Base-by-base conservation (phyloP, 1,284 basidiomycete species). In the Puccinia coronata region DNA sequence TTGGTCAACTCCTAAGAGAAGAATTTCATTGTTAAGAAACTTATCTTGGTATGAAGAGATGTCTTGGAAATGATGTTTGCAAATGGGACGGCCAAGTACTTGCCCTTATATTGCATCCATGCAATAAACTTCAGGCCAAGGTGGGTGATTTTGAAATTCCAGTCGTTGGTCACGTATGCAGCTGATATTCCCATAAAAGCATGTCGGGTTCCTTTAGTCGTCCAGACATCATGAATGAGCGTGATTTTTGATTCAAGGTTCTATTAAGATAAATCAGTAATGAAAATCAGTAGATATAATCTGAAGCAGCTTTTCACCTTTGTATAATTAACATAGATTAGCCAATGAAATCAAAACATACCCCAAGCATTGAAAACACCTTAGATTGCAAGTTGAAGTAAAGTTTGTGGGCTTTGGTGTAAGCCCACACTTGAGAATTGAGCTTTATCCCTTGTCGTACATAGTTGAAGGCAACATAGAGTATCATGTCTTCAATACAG, bases 141-240 rank as follows among this genome's bases (percentile, higher is more conserved):
- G 36, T 73, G 71, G 0, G 23, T 23, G 4, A 73, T 25, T 20
- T 39, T 55, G 49, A 55, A 73, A 2, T 20, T 36, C 71, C 49
- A 73, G 23, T 73, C 28, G 0, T 57, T 39, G 51, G 71, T 55
- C 16, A 73, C 41, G 36, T 55, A 55, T 1, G 28, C 23, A 25
- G 51, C 14, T 31, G 71, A 55, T 20, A 59, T 41, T 1, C 51
- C 71, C 9, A 73, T 16, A 23, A 73, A 73, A 23, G 71, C 51
- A 28, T 55, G 47, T 2, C 16, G 47, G 18, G 34, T 73, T 12
- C 71, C 71, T 73, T 39, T 57, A 6, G 39, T 41, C 11, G 28
- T 73, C 51, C 71, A 73, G 28, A 73, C 51, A 57, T 73, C 51
- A 12, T 73, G 71, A n/a, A 73, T 73, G 4, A 73, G 18, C 0